Base-by-base conservation (phyloP, 768 basidiomycete species). In the Lentinula edodes region DNA sequence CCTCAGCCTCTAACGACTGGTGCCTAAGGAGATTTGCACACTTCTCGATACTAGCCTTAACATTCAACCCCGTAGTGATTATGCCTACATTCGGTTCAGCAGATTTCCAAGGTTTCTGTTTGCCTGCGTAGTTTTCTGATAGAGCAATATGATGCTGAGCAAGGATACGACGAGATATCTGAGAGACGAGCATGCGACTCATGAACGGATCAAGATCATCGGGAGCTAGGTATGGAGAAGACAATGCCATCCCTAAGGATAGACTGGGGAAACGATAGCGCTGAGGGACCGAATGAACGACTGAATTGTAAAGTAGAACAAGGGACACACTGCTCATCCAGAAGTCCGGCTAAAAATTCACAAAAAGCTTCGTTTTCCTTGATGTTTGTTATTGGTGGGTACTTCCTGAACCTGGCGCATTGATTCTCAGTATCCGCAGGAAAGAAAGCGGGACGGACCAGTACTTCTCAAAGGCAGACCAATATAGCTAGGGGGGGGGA, bases 71-170 rank as follows among this genome's bases (percentile, higher is more conserved):
- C 1, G 92, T 93, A 66, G 86, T 88, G 52, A 95, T 94, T 60
- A 95, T 88, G 5, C 93, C 93, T 18, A 95, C 91, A 68, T 89
- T 85, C 6, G 83, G 82, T 65, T 86, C 75, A 4, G 57, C 38
- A 20, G 32, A 7, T 34, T 54, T 28, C 15, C 72, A 70, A 10
- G 66, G 61, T 45, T 80, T 69, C 5, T 70, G 65, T 48, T 70
- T 70, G 51, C 80, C 73, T 64, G 71, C 72, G 61, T 84, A 77
- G 34, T 80, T 82, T 61, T 83, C 79, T 6, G 92, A 89, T 5
- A 96, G 78, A 1, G 91, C 89, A 58, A 95, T 83, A 66, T 96
- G 93, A 66, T 96, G 93, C 69, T 95, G 91, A 4, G 86, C 90
- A 23, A 96, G 81, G 36, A 96, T 93, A 36, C 93, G 86, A 20